Base-by-base conservation (phyloP, 805 yeast genomes). In the Wickerhamiella brachini region DNA sequence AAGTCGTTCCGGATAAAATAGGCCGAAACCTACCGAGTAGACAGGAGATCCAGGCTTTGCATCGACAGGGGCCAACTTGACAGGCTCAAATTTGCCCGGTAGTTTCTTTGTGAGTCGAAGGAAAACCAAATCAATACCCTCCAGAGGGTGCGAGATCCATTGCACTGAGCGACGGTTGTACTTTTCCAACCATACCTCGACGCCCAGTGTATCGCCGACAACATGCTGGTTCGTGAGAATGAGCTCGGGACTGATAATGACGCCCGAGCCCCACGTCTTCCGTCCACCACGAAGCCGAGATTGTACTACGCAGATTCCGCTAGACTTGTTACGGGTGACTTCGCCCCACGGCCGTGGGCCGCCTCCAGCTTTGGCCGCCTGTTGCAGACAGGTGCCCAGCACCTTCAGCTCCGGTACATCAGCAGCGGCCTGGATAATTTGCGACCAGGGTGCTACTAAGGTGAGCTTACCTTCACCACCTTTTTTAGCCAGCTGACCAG, bases 261-360 rank as follows among this genome's bases (percentile, higher is more conserved):
- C 64, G 8, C 69, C 70, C 1, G 70, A 66, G 0, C 70, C 70
- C 70, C 70, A 67, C 7, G 60, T 54, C 2, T 55, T 52, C 13
- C 60, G 47, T n/a, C 56, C 54, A 1, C 65, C 65, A 15, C 47
- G 23, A 12, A 48, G 38, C 45, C 26, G 23, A 5, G 54, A 50
- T 20, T 53, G 51, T 12, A 59, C 54, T 0, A 56, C 53, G 12
- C 53, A 61, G 8, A 58, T 56, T 7, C 57, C 60, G 20, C 47
- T 45, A 17, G 10, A 37, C 18, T 24, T 29, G 51, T 31, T 38
- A 6, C 43, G 39, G n/a, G 34, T 20, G 9, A 48, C 8, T 17
- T 48, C 42, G 38, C 46, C 45, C 21, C 21, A 48, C 6, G 47
- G 46, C 6, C 42, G 43, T 7, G 43, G 46, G 8, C 47, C 45